A percentile compares a stretch with the other conserved stretches of the same genome.
These are phyloP conservation scores for Coemansia sp. DNA, from an alignment of 192 early-diverging fungal genomes.

Conservation along the genomic window DNA sequence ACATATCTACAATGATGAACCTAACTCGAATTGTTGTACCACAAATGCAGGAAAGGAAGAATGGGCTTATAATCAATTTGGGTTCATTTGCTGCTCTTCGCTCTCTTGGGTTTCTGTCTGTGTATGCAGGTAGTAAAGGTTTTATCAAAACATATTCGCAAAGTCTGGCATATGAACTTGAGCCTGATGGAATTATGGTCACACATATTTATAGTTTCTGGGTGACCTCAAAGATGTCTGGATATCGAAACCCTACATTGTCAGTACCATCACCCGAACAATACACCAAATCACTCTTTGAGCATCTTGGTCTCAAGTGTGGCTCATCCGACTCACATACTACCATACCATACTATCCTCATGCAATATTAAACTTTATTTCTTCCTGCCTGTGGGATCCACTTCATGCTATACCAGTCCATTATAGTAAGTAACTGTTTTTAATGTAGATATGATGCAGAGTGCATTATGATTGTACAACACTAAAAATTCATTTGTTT, in stretches of 20 bases:
- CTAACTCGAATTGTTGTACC: conserved; percentile 78
- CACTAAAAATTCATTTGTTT: too few relatives aligned
- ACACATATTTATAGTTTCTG: conserved; percentile 78
- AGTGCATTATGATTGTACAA: too few relatives aligned
- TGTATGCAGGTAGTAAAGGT: conserved; percentile 88
- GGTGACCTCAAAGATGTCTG: conserved; percentile 88
- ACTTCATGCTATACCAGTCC: conserved; percentile 11
- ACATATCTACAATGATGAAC: conserved; percentile 76
- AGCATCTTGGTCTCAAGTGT: conserved; percentile 62
- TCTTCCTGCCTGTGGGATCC: conserved; percentile 37
- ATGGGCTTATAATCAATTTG: conserved; percentile 85
- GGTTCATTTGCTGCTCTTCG: conserved; percentile 84
- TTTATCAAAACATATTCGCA: conserved; percentile 63
- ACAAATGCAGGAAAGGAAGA: conserved; percentile 68
- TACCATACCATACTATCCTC: conserved; percentile 37
- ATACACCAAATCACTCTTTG: conserved; percentile 72
- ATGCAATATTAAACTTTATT: conserved; percentile 35
- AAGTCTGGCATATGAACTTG: conserved; percentile 40
- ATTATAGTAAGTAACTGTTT: conserved; percentile 29
- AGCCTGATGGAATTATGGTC: conserved; percentile 30
- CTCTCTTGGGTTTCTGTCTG: conserved; percentile 77
- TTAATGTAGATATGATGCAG: too few relatives aligned
- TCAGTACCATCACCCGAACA: conserved; percentile 71
- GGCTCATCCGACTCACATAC: conserved; percentile 52
- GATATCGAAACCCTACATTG: conserved; percentile 71